These are phyloP conservation scores for Hymenoscyphus salicellus DNA, from an alignment of 2,329 filamentous ascomycete genomes.

Conservation along the genomic window DNA sequence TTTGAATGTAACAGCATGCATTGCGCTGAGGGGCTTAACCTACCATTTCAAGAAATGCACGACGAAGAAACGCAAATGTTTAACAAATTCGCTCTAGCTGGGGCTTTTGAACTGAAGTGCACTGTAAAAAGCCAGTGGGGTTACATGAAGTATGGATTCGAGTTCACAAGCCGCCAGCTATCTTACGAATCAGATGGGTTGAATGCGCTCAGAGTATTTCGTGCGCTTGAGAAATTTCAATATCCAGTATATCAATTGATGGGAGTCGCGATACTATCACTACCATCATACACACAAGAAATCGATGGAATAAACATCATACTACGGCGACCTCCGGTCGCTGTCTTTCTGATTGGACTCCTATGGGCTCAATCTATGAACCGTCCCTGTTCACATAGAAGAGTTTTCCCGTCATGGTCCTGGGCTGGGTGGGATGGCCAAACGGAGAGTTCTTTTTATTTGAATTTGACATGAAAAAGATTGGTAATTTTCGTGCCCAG, in stretches of 20 bases:
- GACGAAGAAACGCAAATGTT: neutral
- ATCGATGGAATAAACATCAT: too few species aligned
- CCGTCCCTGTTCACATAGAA: neutral
- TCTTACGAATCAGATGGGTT: neutral
- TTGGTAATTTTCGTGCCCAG: neutral
- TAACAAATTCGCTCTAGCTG: neutral
- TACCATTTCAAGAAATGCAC: neutral
- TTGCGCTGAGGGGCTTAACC: neutral
- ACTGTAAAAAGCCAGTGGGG: neutral
- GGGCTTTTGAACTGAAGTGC: neutral
- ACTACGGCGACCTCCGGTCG: neutral
- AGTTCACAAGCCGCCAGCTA: neutral
- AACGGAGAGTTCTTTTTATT: neutral
- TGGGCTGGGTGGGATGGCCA: neutral
- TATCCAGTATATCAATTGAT: neutral
- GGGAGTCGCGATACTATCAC: neutral
- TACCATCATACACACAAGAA: too few species aligned
- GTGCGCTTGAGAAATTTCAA: neutral
- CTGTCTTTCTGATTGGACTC: neutral
- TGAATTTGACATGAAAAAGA: too few species aligned
- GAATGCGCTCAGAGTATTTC: neutral
- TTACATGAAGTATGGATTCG: neutral
- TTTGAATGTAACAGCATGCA: slow-evolving; percentile 23
- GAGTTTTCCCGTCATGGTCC: neutral
- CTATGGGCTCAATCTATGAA: neutral